A percentile compares a stretch with the other conserved stretches of the same genome.
Evolutionary conservation across 306 rosid species (phyloP).

Genomic region (Hippophae rhamnoides): DNA sequence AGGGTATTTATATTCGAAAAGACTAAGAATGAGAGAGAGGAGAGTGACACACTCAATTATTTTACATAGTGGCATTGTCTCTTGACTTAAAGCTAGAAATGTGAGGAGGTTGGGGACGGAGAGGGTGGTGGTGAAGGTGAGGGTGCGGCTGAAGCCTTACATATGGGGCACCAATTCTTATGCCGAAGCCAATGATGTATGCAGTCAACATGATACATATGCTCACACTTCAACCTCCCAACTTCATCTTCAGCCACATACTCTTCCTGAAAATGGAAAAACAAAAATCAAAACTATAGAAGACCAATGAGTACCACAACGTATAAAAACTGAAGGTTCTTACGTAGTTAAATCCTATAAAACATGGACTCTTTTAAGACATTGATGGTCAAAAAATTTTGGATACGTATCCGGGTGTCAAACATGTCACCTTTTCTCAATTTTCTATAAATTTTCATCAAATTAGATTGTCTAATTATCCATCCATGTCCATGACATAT

Average conservation of each 20-base stretch:
- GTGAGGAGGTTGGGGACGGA: constrained; percentile 13
- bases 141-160: constrained; percentile 47
- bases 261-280: constrained; percentile 54
- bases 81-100: constrained; percentile 5
- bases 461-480: too few relatives aligned
- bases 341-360: too few relatives aligned
- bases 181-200: constrained; percentile 76
- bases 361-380: too few relatives aligned
- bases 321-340: not conserved
- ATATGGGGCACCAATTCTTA: constrained; percentile 97
- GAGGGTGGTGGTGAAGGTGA: constrained; percentile 21
- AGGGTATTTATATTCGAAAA: too few relatives aligned
- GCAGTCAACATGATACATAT: constrained; percentile 57
- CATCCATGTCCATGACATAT: too few relatives aligned
- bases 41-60: too few relatives aligned
- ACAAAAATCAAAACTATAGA: constrained; percentile 1
- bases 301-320: not conserved
- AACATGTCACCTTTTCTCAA: too few relatives aligned
- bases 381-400: too few relatives aligned
- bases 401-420: too few relatives aligned
- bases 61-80: too few relatives aligned
- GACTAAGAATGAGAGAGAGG: too few relatives aligned
- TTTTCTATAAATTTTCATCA: too few relatives aligned
- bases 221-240: constrained; percentile 68
- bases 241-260: constrained; percentile 61